Conservation (phyloP, 129 eudicot species). For the Flaveria sonorensis region DNA sequence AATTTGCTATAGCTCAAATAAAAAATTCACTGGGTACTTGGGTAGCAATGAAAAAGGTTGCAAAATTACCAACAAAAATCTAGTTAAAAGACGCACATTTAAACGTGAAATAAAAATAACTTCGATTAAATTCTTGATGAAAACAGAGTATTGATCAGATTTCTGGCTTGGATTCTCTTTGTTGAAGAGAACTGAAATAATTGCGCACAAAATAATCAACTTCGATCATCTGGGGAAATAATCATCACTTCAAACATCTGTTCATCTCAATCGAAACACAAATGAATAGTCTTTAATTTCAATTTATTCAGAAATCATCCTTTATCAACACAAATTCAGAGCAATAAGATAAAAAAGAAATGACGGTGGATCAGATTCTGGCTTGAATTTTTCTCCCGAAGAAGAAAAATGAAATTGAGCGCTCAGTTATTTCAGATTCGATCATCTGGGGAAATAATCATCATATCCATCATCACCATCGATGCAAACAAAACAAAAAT, state of each 20-base stretch:
- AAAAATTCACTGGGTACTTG: too few species aligned
- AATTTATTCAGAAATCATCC: too few species aligned
- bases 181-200: background rate
- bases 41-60: too few species aligned
- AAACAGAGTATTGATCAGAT: conserved; percentile 38
- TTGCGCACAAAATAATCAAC: conserved; percentile 37
- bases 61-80: too few species aligned
- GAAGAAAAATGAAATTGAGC: background rate
- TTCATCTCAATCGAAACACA: background rate
- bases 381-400: background rate
- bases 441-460: conserved; percentile 19
- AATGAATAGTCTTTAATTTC: too few species aligned
- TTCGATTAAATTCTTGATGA: too few species aligned
- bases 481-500: too few species aligned
- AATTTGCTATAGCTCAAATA: too few species aligned
- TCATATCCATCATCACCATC: background rate
- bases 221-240: conserved; percentile 46
- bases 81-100: too few species aligned
- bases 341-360: background rate
- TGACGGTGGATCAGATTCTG: conserved; percentile 4
- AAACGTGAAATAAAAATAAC: too few species aligned
- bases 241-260: conserved; percentile 27
- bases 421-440: conserved; percentile 18
- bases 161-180: conserved; percentile 45
- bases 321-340: background rate